These are phyloP conservation scores for Aphanomyces invadans DNA, from an alignment of 352 stramenopile species.

Conservation along the genomic window DNA sequence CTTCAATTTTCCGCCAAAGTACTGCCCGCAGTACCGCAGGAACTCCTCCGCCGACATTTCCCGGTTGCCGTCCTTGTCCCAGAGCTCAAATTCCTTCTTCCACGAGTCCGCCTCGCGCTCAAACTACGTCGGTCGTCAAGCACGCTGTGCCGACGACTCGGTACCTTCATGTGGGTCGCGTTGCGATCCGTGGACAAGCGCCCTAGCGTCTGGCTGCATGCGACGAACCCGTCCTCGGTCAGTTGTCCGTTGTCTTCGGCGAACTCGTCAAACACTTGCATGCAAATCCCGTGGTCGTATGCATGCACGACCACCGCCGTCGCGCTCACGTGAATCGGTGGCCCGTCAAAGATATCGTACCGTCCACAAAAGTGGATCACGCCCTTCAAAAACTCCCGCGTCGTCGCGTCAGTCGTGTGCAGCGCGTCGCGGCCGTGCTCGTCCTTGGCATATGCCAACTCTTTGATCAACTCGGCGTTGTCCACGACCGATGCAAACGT, in stretches of 20 bases:
- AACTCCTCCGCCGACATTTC: neutral
- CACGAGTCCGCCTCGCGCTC: neutral
- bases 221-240: neutral
- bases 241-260: neutral
- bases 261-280: neutral
- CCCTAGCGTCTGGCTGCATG: neutral
- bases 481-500: neutral
- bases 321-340: neutral
- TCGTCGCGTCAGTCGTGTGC: neutral
- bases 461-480: neutral
- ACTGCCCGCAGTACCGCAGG: neutral
- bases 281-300: neutral
- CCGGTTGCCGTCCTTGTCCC: neutral
- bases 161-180: neutral
- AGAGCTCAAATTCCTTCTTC: neutral
- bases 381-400: neutral
- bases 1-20: neutral
- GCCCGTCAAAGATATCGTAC: neutral
- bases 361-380: conserved; percentile 1
- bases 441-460: neutral
- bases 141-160: neutral
- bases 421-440: neutral
- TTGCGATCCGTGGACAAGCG: neutral
- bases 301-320: neutral
- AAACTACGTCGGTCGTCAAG: neutral